These are phyloP conservation scores for Kodamaea anthophila DNA, from an alignment of 1,139 yeast species.

Conservation along the genomic window DNA sequence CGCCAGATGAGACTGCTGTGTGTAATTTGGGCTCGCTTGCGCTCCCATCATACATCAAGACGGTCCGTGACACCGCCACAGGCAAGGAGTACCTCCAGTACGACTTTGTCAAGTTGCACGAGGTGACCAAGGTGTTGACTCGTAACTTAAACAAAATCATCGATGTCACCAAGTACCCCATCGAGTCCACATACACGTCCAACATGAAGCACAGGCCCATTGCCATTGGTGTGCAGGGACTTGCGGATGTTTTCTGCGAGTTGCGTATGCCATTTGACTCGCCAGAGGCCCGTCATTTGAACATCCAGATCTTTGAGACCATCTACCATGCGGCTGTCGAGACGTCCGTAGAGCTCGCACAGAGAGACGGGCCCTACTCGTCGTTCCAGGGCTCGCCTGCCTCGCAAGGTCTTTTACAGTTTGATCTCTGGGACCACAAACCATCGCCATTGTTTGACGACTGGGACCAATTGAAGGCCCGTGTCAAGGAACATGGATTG, in stretches of 20 bases:
- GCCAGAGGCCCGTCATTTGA: slow-evolving; percentile 48
- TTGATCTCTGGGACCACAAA: slow-evolving; percentile 52
- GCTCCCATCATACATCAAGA: slow-evolving; percentile 61
- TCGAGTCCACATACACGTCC: slow-evolving; percentile 45
- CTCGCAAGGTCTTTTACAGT: slow-evolving; percentile 51
- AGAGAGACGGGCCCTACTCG: slow-evolving; percentile 42
- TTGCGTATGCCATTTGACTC: slow-evolving; percentile 55
- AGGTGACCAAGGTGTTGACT: slow-evolving; percentile 47
- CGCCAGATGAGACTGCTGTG: slow-evolving; percentile 86
- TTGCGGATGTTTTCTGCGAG: slow-evolving; percentile 54
- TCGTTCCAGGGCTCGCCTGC: slow-evolving; percentile 54
- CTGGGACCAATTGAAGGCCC: slow-evolving; percentile 47
- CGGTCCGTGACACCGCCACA: slow-evolving; percentile 24
- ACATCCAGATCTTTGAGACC: slow-evolving; percentile 55
- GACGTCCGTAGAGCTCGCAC: slow-evolving; percentile 50
- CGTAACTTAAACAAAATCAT: slow-evolving; percentile 52
- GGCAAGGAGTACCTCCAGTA: slow-evolving; percentile 29
- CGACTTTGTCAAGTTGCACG: slow-evolving; percentile 50
- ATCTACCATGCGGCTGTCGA: slow-evolving; percentile 56
- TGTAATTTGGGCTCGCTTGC: slow-evolving; percentile 88
- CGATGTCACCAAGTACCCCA: slow-evolving; percentile 53
- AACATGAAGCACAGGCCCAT: slow-evolving; percentile 55
- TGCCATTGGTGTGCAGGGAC: slow-evolving; percentile 61
- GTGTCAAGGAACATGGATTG: slow-evolving; percentile 41
- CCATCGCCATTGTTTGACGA: slow-evolving; percentile 50